Evolutionary conservation across 176 grass and related monocot species (phyloP).

Genomic region (Triticum monococcum): DNA sequence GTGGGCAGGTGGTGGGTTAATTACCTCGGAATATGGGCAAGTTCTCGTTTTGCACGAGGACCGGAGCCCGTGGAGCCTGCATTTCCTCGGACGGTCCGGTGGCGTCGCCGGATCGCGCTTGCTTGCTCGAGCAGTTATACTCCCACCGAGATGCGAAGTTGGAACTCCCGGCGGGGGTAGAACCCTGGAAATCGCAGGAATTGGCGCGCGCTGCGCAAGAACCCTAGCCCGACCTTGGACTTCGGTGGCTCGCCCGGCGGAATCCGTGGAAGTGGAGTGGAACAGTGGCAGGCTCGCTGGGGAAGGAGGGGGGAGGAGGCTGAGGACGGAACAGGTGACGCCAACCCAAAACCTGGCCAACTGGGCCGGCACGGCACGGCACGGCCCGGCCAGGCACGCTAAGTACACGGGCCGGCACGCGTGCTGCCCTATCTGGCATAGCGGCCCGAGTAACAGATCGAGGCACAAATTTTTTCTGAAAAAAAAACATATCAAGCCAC

Average conservation of each 20-base stretch:
- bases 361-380: no score
- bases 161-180: background rate
- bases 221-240: background rate
- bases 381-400: no score
- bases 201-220: background rate
- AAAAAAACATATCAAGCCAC: no score
- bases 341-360: no score
- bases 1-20: background rate
- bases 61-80: slow-evolving; percentile 1
- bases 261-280: background rate
- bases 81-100: background rate
- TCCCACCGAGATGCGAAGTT: background rate
- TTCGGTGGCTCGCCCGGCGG: background rate
- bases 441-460: no score
- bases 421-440: no score
- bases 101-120: background rate
- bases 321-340: background rate
- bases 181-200: background rate
- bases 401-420: no score
- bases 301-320: background rate
- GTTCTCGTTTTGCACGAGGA: slow-evolving; percentile 23
- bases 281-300: background rate
- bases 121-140: background rate
- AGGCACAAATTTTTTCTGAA: no score
- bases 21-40: slow-evolving; percentile 24